Evolutionary conservation across 176 grass and related monocot species (phyloP).

Genomic region (Eleusine coracana): DNA sequence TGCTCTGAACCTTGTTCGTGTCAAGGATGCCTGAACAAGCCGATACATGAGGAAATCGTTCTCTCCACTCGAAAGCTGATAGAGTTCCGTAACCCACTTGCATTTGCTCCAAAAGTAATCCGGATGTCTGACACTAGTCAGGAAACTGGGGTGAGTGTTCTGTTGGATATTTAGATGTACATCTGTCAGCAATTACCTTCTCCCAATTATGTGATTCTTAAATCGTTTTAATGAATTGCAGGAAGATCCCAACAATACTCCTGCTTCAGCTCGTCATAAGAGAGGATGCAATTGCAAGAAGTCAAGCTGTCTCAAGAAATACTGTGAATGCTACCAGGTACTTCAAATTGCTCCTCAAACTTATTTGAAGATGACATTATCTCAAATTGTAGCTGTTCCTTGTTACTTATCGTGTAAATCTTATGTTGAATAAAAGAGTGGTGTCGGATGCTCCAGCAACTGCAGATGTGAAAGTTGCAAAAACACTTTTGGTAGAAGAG

Average conservation of each 20-base stretch:
- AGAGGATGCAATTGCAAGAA: constrained; percentile 99
- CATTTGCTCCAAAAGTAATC: constrained; percentile 98
- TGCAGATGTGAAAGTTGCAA: constrained; percentile 98
- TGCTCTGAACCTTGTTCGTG: constrained; percentile 96
- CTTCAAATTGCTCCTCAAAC: constrained; percentile 27
- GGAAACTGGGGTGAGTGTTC: constrained; percentile 64
- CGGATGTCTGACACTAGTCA: constrained; percentile 65
- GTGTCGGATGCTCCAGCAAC: constrained; percentile 90
- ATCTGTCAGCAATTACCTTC: neutral
- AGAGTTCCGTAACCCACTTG: constrained; percentile 93
- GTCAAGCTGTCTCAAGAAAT: constrained; percentile 97
- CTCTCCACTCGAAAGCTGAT: constrained; percentile 95
- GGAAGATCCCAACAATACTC: constrained; percentile 91
- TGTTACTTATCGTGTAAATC: constrained; percentile 34
- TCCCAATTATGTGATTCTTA: constrained; percentile 12
- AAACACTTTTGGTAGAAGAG: constrained; percentile 92
- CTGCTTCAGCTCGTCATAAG: constrained; percentile 96
- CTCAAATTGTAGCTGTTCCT: constrained; percentile 22
- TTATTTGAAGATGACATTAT: constrained; percentile 29
- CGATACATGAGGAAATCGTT: constrained; percentile 95
- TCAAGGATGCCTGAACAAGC: constrained; percentile 96
- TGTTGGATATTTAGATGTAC: constrained; percentile 1
- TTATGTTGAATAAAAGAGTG: constrained; percentile 67
- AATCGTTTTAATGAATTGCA: constrained; percentile 39
- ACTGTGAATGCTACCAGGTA: constrained; percentile 99